Evolutionary conservation across 345 rosid species (phyloP), one percentile per base, ranked within the genome.

Genomic region (Toxicodendron radicans): DNA sequence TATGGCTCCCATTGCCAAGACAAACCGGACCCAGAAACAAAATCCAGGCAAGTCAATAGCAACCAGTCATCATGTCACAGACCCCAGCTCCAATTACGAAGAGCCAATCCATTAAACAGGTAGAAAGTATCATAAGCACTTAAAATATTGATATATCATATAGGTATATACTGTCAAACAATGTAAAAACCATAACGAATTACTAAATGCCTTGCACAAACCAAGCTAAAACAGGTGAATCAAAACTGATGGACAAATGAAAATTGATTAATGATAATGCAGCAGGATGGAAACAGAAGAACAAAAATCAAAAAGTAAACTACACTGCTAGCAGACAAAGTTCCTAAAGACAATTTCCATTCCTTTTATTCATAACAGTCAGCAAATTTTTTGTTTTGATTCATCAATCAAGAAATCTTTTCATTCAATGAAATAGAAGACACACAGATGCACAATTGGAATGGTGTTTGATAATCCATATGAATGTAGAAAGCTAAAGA

Each of bases 11-110:
- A 85, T 83, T 84, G 95, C 94, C 96, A 95, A 60, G 84, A 85
- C 77, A 83, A 78, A 76, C 80, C 84, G 58, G 53, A 82, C 80
- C 83, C 82, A 81, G 80, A 78, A 80, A 87, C 68, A 86, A 71
- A 77, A 90, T 78, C 87, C 85, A 85, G 81, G 87, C 85, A 91
- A 87, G 78, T 64, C 79, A 85, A 88, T 71, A 81, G 87, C 79
- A 71, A 75, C 95, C 90, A 78, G 85, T 78, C 80, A 88, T 74
- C 86, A 87, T 81, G 97, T 83, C 93, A 87, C 78, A 83, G 87
- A 81, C 85, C 92, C 89, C 97, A 90, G 99, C 99, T 95, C 99
- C 97, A 91, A 91, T 83, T 88, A 85, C 91, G 69, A 86, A 91
- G 97, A 90, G 97, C 95, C 98, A 83, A 77, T 73, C 74, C 82